Evolutionary conservation across 2,329 filamentous ascomycete species (phyloP).

Genomic region (Pyrenophora tritici-repentis): DNA sequence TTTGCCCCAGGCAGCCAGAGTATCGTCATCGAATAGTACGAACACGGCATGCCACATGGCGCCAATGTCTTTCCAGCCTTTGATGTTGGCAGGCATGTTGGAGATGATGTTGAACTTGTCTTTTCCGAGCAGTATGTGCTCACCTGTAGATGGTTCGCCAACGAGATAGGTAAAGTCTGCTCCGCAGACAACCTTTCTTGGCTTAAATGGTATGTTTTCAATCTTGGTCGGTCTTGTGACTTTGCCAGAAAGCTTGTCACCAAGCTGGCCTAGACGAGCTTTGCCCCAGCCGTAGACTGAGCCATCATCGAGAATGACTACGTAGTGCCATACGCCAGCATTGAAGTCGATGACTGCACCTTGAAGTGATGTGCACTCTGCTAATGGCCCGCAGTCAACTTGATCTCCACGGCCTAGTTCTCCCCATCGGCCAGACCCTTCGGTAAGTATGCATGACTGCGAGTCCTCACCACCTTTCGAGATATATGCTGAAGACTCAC

Average conservation of each 20-base stretch:
- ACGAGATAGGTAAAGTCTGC: slow-evolving; percentile 83
- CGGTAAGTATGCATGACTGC: slow-evolving; percentile 10
- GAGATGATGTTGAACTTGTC: slow-evolving; percentile 73
- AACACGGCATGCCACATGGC: slow-evolving; percentile 86
- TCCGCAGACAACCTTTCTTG: slow-evolving; percentile 72
- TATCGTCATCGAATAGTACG: slow-evolving; percentile 66
- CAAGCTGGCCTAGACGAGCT: slow-evolving; percentile 83
- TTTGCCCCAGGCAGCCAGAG: slow-evolving; percentile 75
- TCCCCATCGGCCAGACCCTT: slow-evolving; percentile 33
- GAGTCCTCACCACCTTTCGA: neutral
- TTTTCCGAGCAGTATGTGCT: slow-evolving; percentile 70
- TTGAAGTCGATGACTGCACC: slow-evolving; percentile 63
- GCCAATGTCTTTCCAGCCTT: slow-evolving; percentile 68
- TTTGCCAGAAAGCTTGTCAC: slow-evolving; percentile 54
- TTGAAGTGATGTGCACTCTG: neutral
- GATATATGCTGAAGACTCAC: slow-evolving; percentile 36
- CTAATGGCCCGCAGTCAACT: too few relatives aligned
- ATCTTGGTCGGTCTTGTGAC: slow-evolving; percentile 30
- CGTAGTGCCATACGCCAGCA: slow-evolving; percentile 77
- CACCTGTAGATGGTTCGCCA: slow-evolving; percentile 57
- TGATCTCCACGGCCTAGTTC: slow-evolving; percentile 23
- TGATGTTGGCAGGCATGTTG: slow-evolving; percentile 58
- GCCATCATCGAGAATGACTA: slow-evolving; percentile 74
- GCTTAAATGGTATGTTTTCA: slow-evolving; percentile 62
- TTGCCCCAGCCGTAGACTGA: slow-evolving; percentile 88